Conservation (phyloP, 2,329 filamentous ascomycete genomes). For the Colletotrichum noveboracense region DNA sequence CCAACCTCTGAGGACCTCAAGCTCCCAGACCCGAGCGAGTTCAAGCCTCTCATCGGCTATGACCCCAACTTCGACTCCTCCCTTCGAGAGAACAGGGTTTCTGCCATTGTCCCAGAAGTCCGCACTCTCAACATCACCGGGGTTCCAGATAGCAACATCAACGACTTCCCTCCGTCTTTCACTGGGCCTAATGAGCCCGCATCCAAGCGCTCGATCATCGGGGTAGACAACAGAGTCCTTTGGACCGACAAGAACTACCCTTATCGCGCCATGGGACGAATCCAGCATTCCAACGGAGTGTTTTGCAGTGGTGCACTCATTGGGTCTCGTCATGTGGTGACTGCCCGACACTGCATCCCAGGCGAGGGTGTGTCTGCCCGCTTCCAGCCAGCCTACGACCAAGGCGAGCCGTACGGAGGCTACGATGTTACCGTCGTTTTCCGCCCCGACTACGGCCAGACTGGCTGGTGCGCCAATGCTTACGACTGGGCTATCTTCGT, state of each 20-base stretch:
- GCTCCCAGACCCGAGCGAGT: not conserved
- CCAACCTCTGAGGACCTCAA: not conserved
- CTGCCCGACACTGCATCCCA: slow-evolving; percentile 30
- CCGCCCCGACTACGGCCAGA: not conserved
- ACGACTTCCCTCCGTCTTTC: not conserved
- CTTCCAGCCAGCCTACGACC: slow-evolving; percentile 29
- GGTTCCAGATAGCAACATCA: not conserved
- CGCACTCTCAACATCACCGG: not conserved
- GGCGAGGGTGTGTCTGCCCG: slow-evolving; percentile 20
- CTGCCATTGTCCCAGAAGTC: not conserved
- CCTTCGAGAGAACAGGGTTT: not conserved
- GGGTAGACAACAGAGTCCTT: slow-evolving; percentile 2
- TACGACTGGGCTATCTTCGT: slow-evolving; percentile 32
- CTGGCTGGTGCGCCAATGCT: slow-evolving; percentile 9
- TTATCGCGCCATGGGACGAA: slow-evolving; percentile 22
- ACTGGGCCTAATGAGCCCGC: not conserved
- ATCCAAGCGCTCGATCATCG: slow-evolving; percentile 6
- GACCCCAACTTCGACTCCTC: not conserved
- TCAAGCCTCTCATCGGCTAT: not conserved
- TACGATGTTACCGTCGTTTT: not conserved
- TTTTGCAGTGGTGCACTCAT: slow-evolving; percentile 31
- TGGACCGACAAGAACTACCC: slow-evolving; percentile 12
- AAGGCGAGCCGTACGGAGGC: slow-evolving; percentile 22
- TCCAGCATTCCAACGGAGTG: slow-evolving; percentile 25
- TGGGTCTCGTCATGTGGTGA: slow-evolving; percentile 33